Base-by-base conservation (phyloP, 768 basidiomycete species). In the Phlegmacium glaucopus region DNA sequence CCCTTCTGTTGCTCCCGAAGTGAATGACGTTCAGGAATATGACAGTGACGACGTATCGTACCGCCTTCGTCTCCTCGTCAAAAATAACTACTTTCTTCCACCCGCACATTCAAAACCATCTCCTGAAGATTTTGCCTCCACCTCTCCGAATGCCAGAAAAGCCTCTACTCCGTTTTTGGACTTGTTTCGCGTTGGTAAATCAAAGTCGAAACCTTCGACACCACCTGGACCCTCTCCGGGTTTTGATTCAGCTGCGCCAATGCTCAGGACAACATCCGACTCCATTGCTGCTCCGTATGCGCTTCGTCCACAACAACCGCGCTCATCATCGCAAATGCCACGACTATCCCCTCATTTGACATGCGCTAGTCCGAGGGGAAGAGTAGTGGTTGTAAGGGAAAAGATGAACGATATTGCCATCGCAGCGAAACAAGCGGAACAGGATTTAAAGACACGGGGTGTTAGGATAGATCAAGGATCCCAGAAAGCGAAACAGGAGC, bases 31-130 rank as follows among this genome's bases (percentile, higher is more conserved):
- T 22, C 74, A 78, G 53, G 76, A 72, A 43, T 80, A 76, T 53
- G 75, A 80, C 56, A 75, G 77, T 16, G 90, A 93, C 64, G 90
- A 93, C 58, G 89, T 92, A 34, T 82, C 88, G 15, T 89, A 90
- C 67, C 85, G 90, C 17, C 78, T 93, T 15, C 85, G 83, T 34
- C 76, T 93, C 44, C 78, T 93, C 34, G 85, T 93, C 45, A 87
- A 85, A 63, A 93, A 93, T 66, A 91, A 76, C 59, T 93, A 93
- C 62, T 93, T 89, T 60, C 80, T 93, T 30, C 90, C 90, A 4
- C 91, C 90, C 9, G 90, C 90, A 0, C 90, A 93, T 58, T 76
- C 82, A 35, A 93, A 93, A 59, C 90, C 90, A 2, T 79, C 79
- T 9, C 77, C 82, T 2, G 73, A 83, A 22, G 80, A 86, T 43